Evolutionary conservation across 768 basidiomycete species (phyloP).

Genomic region (Asterophora lycoperdoides): DNA sequence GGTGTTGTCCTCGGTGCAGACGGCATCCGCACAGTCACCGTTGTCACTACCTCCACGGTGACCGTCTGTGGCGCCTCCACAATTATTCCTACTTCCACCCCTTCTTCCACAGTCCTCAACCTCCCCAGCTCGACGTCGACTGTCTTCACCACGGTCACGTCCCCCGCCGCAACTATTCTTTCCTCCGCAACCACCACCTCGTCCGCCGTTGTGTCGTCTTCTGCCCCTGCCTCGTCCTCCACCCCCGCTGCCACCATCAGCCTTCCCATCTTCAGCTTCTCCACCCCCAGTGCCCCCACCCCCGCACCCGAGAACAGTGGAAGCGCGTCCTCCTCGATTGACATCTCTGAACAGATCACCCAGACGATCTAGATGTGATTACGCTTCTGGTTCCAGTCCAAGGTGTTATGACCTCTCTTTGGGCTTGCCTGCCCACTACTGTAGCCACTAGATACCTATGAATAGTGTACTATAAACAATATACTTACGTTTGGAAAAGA

Average conservation of each 20-base stretch:
- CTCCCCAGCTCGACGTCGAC: background rate
- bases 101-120: slow-evolving; percentile 11
- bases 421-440: background rate
- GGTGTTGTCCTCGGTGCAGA: slow-evolving; percentile 26
- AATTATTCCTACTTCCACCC: background rate
- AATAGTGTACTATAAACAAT: slow-evolving; percentile 3
- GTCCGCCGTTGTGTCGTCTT: too few species aligned
- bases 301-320: slow-evolving; percentile 10
- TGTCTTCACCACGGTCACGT: too few species aligned
- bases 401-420: background rate
- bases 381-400: too few species aligned
- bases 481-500: background rate
- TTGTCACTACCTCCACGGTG: slow-evolving; percentile 30
- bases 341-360: slow-evolving; percentile 17
- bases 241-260: slow-evolving; percentile 11
- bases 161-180: too few species aligned
- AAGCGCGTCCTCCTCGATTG: slow-evolving; percentile 1
- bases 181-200: too few species aligned
- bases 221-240: background rate
- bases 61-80: slow-evolving; percentile 21
- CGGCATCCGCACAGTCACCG: slow-evolving; percentile 33
- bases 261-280: slow-evolving; percentile 1
- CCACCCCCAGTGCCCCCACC: slow-evolving; percentile 7
- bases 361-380: slow-evolving; percentile 7
- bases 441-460: slow-evolving; percentile 10